phyloP scores from a whole-genome alignment of 306 rosid genomes.

The Trifolium pratense region DNA sequence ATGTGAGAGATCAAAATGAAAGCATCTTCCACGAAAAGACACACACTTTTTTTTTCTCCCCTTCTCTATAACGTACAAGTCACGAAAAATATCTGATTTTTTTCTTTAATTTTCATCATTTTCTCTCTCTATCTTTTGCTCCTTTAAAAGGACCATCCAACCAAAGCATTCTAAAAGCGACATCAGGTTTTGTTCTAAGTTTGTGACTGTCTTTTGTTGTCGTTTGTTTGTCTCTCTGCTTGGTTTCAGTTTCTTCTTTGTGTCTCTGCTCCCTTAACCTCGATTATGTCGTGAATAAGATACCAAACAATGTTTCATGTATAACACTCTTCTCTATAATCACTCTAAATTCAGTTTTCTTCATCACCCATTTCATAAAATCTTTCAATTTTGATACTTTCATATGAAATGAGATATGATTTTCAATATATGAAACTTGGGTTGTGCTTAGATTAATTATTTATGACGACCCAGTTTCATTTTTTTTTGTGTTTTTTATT shows the following conservation, averaged over 20 bases:
- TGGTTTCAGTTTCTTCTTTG: background rate
- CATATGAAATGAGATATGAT: background rate
- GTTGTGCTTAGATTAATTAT: background rate
- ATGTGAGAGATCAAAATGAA: background rate
- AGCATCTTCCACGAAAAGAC: background rate
- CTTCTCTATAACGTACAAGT: background rate
- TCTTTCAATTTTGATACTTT: background rate
- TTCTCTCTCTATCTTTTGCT: background rate
- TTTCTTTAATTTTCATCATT: background rate
- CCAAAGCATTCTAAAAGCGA: constrained; percentile 19
- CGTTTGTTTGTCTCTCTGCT: background rate
- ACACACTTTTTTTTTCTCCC: background rate
- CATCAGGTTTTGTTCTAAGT: constrained; percentile 26
- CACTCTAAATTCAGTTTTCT: background rate
- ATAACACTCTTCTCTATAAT: background rate
- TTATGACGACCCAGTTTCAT: background rate
- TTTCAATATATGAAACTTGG: constrained; percentile 12
- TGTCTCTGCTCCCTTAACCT: constrained; percentile 24
- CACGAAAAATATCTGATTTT: background rate
- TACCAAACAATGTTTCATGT: constrained; percentile 5
- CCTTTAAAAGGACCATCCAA: constrained; percentile 4
- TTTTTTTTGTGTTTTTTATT: background rate
- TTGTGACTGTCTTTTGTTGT: constrained; percentile 36
- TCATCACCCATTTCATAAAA: background rate
- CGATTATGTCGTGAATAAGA: constrained; percentile 12